Conservation (phyloP, 2,329 filamentous ascomycete species). For the Penicillium brevicompactum region DNA sequence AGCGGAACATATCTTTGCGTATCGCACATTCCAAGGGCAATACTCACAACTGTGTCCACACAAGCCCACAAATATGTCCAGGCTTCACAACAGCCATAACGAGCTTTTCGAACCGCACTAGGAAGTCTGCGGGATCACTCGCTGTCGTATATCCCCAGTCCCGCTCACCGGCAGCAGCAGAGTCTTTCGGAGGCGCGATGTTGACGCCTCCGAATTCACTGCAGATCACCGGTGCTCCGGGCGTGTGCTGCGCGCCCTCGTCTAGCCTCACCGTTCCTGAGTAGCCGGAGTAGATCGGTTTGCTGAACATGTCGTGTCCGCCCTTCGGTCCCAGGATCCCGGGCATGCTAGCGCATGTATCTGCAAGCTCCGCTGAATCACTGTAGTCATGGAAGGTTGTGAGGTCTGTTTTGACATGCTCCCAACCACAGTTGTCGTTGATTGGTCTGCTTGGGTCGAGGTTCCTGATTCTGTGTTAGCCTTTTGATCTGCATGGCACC, state of each 20-base stretch:
- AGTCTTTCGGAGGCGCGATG: conserved; percentile 54
- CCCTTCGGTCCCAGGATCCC: conserved; percentile 58
- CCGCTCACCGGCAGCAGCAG: conserved; percentile 43
- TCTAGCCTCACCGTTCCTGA: conserved; percentile 44
- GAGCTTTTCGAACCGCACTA: conserved; percentile 60
- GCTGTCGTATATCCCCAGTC: conserved; percentile 73
- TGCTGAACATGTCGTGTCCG: conserved; percentile 58
- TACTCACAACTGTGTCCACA: conserved; percentile 64
- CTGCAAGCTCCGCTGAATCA: conserved; percentile 58
- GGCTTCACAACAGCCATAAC: conserved; percentile 60
- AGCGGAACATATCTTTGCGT: not conserved
- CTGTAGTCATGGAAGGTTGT: conserved; percentile 70
- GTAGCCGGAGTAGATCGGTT: conserved; percentile 40
- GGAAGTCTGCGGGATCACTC: conserved; percentile 59
- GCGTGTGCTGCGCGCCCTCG: conserved; percentile 53
- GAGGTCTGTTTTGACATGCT: conserved; percentile 66
- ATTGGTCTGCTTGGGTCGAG: conserved; percentile 66
- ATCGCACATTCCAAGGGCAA: not conserved
- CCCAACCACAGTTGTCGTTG: conserved; percentile 74
- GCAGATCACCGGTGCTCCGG: conserved; percentile 64
- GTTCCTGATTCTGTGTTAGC: conserved; percentile 33
- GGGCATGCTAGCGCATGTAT: conserved; percentile 55
- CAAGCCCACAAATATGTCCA: conserved; percentile 63
- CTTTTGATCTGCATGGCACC: not conserved
- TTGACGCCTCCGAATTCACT: conserved; percentile 71